phyloP scores from a whole-genome alignment of 257 asterid species.

The Parsonsia alboflavescens region DNA sequence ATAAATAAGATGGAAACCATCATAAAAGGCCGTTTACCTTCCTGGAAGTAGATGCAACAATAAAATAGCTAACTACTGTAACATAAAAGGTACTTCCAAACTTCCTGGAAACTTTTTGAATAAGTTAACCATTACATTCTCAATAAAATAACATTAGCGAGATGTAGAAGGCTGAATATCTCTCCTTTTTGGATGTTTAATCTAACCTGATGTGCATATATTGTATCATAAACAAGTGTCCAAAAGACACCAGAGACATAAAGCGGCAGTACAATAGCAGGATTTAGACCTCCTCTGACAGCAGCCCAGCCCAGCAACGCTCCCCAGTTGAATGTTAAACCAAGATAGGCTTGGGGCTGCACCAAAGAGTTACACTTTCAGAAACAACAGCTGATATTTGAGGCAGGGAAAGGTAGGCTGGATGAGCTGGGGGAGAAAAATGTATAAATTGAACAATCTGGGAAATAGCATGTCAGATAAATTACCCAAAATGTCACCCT shows the following conservation, averaged over 20 bases:
- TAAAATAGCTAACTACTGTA: neutral
- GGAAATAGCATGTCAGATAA: conserved; percentile 2
- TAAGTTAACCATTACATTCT: neutral
- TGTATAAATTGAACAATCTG: conserved; percentile 1
- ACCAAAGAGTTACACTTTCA: conserved; percentile 20
- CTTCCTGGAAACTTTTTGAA: neutral
- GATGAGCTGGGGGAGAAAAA: conserved; percentile 5
- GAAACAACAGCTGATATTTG: neutral
- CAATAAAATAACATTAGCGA: neutral
- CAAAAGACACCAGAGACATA: conserved; percentile 77
- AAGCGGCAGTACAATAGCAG: conserved; percentile 71
- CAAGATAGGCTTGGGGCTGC: conserved; percentile 99
- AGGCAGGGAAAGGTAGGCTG: neutral
- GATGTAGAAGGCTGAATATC: neutral
- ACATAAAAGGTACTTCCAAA: neutral
- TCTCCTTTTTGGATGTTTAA: neutral
- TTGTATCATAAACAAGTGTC: conserved; percentile 91
- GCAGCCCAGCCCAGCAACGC: conserved; percentile 99
- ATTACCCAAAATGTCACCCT: conserved; percentile 84
- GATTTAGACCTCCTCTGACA: conserved; percentile 65
- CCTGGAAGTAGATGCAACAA: neutral
- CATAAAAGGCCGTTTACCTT: neutral
- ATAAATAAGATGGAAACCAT: neutral
- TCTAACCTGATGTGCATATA: conserved; percentile 87
- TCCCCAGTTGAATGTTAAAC: conserved; percentile 96